Evolutionary conservation across 164 flowering plant species (phyloP).

Genomic region (Houttuynia cordata): DNA sequence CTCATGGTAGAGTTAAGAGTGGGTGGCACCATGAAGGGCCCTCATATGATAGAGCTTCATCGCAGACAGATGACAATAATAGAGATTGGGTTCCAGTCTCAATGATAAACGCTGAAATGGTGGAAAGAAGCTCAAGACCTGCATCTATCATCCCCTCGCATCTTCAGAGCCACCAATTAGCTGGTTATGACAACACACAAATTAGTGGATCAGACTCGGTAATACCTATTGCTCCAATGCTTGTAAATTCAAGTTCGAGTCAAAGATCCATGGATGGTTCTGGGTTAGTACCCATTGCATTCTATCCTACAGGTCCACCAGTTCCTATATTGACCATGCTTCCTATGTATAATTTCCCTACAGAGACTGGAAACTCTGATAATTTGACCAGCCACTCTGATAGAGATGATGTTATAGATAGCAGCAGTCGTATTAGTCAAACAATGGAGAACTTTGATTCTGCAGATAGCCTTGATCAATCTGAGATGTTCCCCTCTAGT

Average conservation of each 20-base stretch:
- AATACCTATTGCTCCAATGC: slow-evolving; percentile 51
- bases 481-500: slow-evolving; percentile 26
- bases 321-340: slow-evolving; percentile 80
- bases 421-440: slow-evolving; percentile 19
- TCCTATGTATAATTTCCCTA: slow-evolving; percentile 49
- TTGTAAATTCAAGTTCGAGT: slow-evolving; percentile 47
- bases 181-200: slow-evolving; percentile 44
- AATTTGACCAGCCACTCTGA: slow-evolving; percentile 35
- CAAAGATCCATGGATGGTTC: slow-evolving; percentile 40
- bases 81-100: slow-evolving; percentile 41
- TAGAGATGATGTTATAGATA: slow-evolving; percentile 38
- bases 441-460: slow-evolving; percentile 41
- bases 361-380: slow-evolving; percentile 41
- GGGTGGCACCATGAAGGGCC: slow-evolving; percentile 23
- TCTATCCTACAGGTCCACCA: slow-evolving; percentile 87
- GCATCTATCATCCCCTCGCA: slow-evolving; percentile 24
- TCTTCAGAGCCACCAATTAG: slow-evolving; percentile 28
- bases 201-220: slow-evolving; percentile 56
- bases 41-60: slow-evolving; percentile 30
- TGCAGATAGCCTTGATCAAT: slow-evolving; percentile 32
- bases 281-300: slow-evolving; percentile 41
- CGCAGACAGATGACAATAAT: slow-evolving; percentile 44
- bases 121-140: slow-evolving; percentile 30
- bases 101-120: slow-evolving; percentile 23
- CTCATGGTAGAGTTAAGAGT: slow-evolving; percentile 40